phyloP scores from a whole-genome alignment of 768 basidiomycete genomes.

The Cyclocybe cylindracea region DNA sequence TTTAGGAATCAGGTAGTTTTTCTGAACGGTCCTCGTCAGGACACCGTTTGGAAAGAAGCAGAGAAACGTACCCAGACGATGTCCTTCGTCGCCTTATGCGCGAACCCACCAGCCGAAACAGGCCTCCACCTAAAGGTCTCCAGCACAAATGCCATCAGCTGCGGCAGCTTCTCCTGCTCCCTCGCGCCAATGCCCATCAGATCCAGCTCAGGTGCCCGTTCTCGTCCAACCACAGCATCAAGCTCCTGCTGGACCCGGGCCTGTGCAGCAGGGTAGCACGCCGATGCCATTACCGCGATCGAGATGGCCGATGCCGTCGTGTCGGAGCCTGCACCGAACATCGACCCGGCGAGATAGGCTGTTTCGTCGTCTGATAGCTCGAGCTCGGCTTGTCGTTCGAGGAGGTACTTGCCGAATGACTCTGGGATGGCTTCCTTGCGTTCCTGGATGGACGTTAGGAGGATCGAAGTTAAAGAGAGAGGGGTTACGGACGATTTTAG shows the following conservation, averaged over 20 bases:
- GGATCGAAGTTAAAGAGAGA: neutral
- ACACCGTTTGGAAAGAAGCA: neutral
- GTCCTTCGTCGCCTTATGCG: slow-evolving; percentile 66
- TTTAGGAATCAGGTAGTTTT: slow-evolving; percentile 52
- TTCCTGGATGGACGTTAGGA: slow-evolving; percentile 19
- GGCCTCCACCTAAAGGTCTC: slow-evolving; percentile 55
- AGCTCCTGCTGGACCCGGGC: slow-evolving; percentile 53
- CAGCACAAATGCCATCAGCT: slow-evolving; percentile 49
- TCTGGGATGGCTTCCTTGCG: slow-evolving; percentile 35
- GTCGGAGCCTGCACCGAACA: slow-evolving; percentile 69
- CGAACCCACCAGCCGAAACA: slow-evolving; percentile 54
- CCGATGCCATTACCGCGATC: slow-evolving; percentile 59
- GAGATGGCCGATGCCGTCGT: slow-evolving; percentile 65
- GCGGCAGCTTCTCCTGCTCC: slow-evolving; percentile 42
- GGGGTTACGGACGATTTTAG: slow-evolving; percentile 39
- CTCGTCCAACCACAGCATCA: slow-evolving; percentile 52
- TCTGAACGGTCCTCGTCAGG: slow-evolving; percentile 20
- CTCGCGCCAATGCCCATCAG: neutral
- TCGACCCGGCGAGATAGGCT: slow-evolving; percentile 62
- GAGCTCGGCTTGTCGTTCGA: slow-evolving; percentile 55
- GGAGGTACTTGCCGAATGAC: slow-evolving; percentile 61
- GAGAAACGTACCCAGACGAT: slow-evolving; percentile 54
- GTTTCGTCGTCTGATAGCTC: slow-evolving; percentile 58
- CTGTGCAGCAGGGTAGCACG: slow-evolving; percentile 55
- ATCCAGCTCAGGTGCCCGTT: slow-evolving; percentile 37